These are phyloP conservation scores for Amanita inopinata DNA, from an alignment of 768 basidiomycete species.

Conservation along the genomic window DNA sequence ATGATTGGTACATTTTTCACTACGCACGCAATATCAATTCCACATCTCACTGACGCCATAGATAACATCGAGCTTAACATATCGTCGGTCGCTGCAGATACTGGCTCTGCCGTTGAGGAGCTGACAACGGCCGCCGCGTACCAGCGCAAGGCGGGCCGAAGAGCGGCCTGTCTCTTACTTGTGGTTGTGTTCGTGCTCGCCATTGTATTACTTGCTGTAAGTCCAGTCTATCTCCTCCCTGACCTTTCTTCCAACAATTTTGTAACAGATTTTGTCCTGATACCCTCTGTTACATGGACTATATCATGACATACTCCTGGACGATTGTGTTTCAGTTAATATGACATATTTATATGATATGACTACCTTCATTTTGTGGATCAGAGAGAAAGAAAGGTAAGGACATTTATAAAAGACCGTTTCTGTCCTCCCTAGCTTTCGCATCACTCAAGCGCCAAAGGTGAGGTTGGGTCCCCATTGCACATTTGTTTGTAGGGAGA, in stretches of 20 bases:
- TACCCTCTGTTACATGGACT: constrained; percentile 3
- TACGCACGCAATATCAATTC: background rate
- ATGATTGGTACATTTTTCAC: constrained; percentile 68
- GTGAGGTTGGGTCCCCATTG: too few species aligned
- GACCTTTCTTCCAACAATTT: background rate
- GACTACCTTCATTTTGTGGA: too few species aligned
- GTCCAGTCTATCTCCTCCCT: constrained; percentile 22
- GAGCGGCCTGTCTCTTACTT: constrained; percentile 85
- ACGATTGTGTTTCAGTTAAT: background rate
- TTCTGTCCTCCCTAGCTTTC: too few species aligned
- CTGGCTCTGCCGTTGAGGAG: constrained; percentile 75
- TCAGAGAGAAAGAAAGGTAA: too few species aligned
- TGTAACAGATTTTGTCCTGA: constrained; percentile 13
- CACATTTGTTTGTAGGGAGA: too few species aligned
- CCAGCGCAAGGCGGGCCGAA: constrained; percentile 85
- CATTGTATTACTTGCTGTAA: constrained; percentile 87
- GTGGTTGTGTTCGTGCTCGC: constrained; percentile 78
- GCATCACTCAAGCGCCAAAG: too few species aligned
- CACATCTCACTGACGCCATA: constrained; percentile 19
- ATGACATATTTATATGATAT: background rate
- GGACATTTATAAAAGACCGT: too few species aligned
- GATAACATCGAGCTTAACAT: constrained; percentile 96
- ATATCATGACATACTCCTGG: background rate
- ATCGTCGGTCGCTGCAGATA: constrained; percentile 76
- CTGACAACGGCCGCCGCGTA: constrained; percentile 85